Conservation (phyloP, 805 yeast species). For the Zygosaccharomyces lentus region DNA sequence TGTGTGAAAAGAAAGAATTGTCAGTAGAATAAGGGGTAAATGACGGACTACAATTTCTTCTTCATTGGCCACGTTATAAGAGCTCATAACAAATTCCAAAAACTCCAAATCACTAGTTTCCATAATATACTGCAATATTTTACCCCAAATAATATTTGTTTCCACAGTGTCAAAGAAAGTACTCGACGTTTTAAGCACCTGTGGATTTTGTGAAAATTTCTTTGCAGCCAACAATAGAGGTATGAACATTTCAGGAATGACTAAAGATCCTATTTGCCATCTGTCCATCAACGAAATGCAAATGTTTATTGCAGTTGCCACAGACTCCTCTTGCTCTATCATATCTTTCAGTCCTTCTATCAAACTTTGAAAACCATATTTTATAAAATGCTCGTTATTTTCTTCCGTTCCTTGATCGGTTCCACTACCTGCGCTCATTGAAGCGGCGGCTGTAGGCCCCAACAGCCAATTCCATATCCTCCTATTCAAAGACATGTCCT, state of each 20-base stretch:
- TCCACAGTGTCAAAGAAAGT: slow-evolving; percentile 85
- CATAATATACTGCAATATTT: slow-evolving; percentile 39
- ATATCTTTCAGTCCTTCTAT: slow-evolving; percentile 49
- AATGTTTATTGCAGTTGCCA: slow-evolving; percentile 54
- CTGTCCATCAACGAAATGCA: slow-evolving; percentile 77
- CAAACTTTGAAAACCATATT: slow-evolving; percentile 50
- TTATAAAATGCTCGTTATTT: slow-evolving; percentile 47
- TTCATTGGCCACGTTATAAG: slow-evolving; percentile 67
- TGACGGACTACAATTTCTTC: slow-evolving; percentile 81
- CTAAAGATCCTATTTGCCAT: slow-evolving; percentile 84
- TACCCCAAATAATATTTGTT: slow-evolving; percentile 71
- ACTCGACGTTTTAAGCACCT: slow-evolving; percentile 54
- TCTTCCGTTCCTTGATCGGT: slow-evolving; percentile 6
- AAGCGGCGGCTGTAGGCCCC: slow-evolving; percentile 50
- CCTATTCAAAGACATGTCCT: slow-evolving; percentile 92
- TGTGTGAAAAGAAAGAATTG: slow-evolving; percentile 36
- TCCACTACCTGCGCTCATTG: slow-evolving; percentile 7
- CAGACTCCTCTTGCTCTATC: slow-evolving; percentile 36
- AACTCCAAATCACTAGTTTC: slow-evolving; percentile 42
- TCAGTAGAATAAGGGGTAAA: slow-evolving; percentile 63
- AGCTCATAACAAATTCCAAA: slow-evolving; percentile 53
- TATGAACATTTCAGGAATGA: slow-evolving; percentile 65
- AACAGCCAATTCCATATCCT: slow-evolving; percentile 90
- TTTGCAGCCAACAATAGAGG: slow-evolving; percentile 57
- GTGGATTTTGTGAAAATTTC: slow-evolving; percentile 23